Percentiles rank a stretch among this genome's conserved stretches.
Evolutionary conservation across 2,329 filamentous ascomycete genomes (phyloP).

Genomic region (Fusarium algeriense): DNA sequence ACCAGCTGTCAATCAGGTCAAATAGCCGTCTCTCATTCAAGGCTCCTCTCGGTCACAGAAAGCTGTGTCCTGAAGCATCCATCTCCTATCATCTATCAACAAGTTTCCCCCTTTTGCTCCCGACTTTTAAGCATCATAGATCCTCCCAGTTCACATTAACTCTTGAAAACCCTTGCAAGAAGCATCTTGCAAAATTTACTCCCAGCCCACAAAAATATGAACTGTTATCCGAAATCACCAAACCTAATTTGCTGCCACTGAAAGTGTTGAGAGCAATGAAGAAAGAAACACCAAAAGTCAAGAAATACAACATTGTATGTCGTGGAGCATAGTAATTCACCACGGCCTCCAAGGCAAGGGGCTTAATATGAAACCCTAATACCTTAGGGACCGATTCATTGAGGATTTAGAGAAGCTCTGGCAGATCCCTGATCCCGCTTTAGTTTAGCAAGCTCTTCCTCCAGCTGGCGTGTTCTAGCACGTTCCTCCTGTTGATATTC

Average conservation of each 20-base stretch:
- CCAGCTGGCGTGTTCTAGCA: conserved; percentile 59
- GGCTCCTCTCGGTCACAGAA: background rate
- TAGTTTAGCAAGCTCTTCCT: conserved; percentile 63
- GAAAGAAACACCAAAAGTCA: conserved; percentile 12
- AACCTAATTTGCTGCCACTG: background rate
- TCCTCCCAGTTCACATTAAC: conserved; percentile 24
- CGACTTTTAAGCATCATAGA: conserved; percentile 31
- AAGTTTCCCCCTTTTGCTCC: conserved; percentile 6
- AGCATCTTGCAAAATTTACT: background rate
- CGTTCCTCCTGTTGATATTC: conserved; percentile 61
- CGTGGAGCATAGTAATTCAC: background rate
- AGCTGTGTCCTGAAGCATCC: background rate
- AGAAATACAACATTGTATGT: conserved; percentile 35
- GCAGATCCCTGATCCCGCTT: conserved; percentile 58
- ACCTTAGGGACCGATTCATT: conserved; percentile 26
- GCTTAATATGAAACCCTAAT: background rate
- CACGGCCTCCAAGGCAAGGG: background rate
- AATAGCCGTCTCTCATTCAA: background rate
- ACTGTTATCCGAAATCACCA: background rate
- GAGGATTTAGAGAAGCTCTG: conserved; percentile 59
- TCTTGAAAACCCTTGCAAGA: conserved; percentile 1
- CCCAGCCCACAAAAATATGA: background rate
- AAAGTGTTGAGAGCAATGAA: conserved; percentile 14
- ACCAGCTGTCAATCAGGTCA: background rate
- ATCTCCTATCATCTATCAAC: conserved; percentile 2